A percentile compares a stretch with the other conserved stretches of the same genome.
Conservation (phyloP, 2,329 filamentous ascomycete species). For the Colletotrichum lini region DNA sequence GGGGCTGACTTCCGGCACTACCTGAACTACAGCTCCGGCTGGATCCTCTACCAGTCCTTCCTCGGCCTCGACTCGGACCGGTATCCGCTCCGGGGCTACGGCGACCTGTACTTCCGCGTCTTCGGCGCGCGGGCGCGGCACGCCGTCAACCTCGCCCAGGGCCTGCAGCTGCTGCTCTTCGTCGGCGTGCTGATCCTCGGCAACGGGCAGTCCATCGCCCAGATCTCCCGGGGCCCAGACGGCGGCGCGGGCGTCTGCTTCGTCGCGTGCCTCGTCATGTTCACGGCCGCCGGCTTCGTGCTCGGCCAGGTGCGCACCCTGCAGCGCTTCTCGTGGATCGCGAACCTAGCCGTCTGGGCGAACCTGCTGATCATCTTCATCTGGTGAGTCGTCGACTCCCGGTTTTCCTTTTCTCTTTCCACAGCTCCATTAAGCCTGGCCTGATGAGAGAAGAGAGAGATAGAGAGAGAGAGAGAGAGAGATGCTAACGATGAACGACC, state of each 20-base stretch:
- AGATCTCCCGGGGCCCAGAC: slow-evolving; percentile 58
- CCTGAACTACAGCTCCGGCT: slow-evolving; percentile 57
- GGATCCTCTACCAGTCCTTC: slow-evolving; percentile 61
- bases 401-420: no score
- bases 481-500: background rate
- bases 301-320: slow-evolving; percentile 70
- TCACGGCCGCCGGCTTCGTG: slow-evolving; percentile 64
- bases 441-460: no score
- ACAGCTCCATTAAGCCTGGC: no score
- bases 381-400: slow-evolving; percentile 44
- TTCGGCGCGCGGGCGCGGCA: slow-evolving; percentile 62
- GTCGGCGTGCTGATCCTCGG: slow-evolving; percentile 67
- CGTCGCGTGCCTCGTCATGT: slow-evolving; percentile 65
- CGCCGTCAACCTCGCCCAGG: slow-evolving; percentile 63
- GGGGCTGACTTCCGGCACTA: background rate
- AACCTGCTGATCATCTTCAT: slow-evolving; percentile 70
- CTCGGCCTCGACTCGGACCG: slow-evolving; percentile 62
- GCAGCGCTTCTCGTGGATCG: slow-evolving; percentile 67
- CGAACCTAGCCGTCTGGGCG: slow-evolving; percentile 69
- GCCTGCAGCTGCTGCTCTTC: slow-evolving; percentile 64
- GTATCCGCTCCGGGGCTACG: slow-evolving; percentile 62
- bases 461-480: no score
- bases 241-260: slow-evolving; percentile 62
- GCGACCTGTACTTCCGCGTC: slow-evolving; percentile 63
- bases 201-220: slow-evolving; percentile 68